These are phyloP conservation scores for Sphaerobolus stellatus DNA, from an alignment of 1,284 basidiomycete species.

Conservation along the genomic window DNA sequence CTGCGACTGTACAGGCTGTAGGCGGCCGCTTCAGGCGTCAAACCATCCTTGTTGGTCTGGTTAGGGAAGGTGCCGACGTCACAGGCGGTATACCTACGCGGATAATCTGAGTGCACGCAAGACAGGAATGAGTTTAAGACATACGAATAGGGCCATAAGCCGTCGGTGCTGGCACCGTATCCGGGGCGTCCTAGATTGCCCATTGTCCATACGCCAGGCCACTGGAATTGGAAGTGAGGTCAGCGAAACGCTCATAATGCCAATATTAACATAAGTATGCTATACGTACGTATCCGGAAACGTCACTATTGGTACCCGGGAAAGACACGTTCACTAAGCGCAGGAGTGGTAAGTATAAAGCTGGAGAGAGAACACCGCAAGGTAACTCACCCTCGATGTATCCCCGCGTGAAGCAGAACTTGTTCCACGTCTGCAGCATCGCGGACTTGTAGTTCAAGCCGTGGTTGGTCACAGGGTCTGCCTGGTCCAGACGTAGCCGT, in stretches of 20 bases:
- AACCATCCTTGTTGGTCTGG: conserved; percentile 21
- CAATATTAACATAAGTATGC: not conserved
- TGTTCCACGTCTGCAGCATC: conserved; percentile 29
- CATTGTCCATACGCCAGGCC: conserved; percentile 59
- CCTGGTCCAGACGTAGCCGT: conserved; percentile 35
- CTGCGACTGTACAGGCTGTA: conserved; percentile 28
- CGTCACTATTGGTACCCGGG: conserved; percentile 42
- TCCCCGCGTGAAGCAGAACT: conserved; percentile 45
- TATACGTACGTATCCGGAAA: conserved; percentile 43
- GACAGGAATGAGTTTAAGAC: conserved; percentile 28
- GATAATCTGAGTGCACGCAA: conserved; percentile 43
- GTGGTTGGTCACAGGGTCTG: conserved; percentile 27
- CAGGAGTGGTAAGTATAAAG: not conserved
- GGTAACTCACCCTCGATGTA: conserved; percentile 28
- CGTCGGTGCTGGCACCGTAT: conserved; percentile 40
- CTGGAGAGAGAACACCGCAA: not conserved
- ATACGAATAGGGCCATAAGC: conserved; percentile 37
- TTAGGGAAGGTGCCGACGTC: conserved; percentile 45
- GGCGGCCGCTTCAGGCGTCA: conserved; percentile 13
- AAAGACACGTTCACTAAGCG: conserved; percentile 43
- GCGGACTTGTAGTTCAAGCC: conserved; percentile 36
- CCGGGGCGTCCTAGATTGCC: conserved; percentile 53
- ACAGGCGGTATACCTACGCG: conserved; percentile 49
- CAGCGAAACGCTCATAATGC: conserved; percentile 17
- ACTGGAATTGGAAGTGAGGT: too few species aligned